Percentiles rank a stretch among this genome's conserved stretches.
These are phyloP conservation scores for Hypoxylon lienhwacheense DNA, from an alignment of 495 filamentous ascomycete genomes.

Conservation along the genomic window DNA sequence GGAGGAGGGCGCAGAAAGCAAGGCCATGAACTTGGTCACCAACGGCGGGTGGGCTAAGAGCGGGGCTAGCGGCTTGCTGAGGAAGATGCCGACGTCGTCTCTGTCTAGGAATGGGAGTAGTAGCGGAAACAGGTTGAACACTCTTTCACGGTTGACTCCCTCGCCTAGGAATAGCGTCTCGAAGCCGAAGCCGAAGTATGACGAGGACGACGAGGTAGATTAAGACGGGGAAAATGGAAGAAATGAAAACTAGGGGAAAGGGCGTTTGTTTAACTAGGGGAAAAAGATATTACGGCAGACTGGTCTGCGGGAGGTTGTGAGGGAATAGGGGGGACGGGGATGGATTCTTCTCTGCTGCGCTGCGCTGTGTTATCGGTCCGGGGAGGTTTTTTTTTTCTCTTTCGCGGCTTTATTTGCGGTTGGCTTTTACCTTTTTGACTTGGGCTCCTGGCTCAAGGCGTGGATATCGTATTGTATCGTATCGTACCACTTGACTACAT, in stretches of 20 bases:
- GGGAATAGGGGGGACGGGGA: background rate
- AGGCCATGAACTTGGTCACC: constrained; percentile 48
- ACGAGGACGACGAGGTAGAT: constrained; percentile 28
- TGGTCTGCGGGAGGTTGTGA: background rate
- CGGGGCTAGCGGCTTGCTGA: constrained; percentile 40
- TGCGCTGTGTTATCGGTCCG: too few species aligned
- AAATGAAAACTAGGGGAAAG: too few species aligned
- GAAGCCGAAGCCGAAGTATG: constrained; percentile 6
- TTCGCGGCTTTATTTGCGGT: background rate
- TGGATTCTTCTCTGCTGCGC: too few species aligned
- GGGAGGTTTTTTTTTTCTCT: background rate
- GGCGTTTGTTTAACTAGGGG: background rate
- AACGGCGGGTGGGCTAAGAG: constrained; percentile 44
- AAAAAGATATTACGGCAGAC: background rate
- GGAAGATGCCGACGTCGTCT: constrained; percentile 22
- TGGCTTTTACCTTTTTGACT: background rate
- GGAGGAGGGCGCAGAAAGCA: constrained; percentile 42
- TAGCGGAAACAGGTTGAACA: too few species aligned
- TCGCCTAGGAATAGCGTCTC: too few species aligned
- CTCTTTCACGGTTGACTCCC: too few species aligned
- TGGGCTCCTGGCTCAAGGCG: too few species aligned
- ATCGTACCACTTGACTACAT: too few species aligned
- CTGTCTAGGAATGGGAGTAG: background rate
- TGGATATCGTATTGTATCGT: too few species aligned
- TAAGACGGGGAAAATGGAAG: too few species aligned